phyloP scores from a whole-genome alignment of 352 stramenopile genomes.

The Phytophthora crassamura region DNA sequence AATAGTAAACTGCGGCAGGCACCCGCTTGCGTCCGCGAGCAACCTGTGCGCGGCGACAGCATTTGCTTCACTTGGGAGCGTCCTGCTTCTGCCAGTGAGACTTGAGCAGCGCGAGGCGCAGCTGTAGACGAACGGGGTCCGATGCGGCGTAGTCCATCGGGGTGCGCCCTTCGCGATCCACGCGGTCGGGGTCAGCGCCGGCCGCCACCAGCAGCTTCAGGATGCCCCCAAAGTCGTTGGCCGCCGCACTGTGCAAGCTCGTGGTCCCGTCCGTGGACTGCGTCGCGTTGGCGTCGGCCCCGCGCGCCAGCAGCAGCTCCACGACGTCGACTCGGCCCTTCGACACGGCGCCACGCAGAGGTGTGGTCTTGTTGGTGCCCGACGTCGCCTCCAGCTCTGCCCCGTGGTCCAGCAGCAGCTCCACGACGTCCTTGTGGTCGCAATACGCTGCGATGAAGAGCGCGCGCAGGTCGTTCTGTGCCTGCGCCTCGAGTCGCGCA shows the following conservation, averaged over 20 bases:
- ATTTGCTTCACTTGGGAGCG: conserved; percentile 3
- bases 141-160: conserved; percentile 54
- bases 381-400: conserved; percentile 51
- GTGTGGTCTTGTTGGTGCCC: conserved; percentile 51
- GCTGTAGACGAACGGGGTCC: conserved; percentile 53
- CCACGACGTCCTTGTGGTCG: conserved; percentile 51
- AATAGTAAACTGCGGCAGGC: conserved; percentile 11
- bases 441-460: conserved; percentile 62
- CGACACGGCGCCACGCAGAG: conserved; percentile 54
- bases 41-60: background rate
- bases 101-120: conserved; percentile 61
- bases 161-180: conserved; percentile 42
- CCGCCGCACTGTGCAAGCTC: conserved; percentile 57
- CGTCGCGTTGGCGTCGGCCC: conserved; percentile 50
- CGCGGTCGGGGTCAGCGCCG: conserved; percentile 46
- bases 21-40: conserved; percentile 16
- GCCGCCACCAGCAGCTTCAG: conserved; percentile 45
- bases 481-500: conserved; percentile 51
- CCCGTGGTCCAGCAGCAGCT: conserved; percentile 48
- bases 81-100: conserved; percentile 58
- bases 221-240: conserved; percentile 47
- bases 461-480: conserved; percentile 48
- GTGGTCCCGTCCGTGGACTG: conserved; percentile 51
- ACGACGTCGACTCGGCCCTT: conserved; percentile 48
- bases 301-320: conserved; percentile 43